phyloP scores from a whole-genome alignment of 208 protist genomes.

The Endotrypanum monterogeii region DNA sequence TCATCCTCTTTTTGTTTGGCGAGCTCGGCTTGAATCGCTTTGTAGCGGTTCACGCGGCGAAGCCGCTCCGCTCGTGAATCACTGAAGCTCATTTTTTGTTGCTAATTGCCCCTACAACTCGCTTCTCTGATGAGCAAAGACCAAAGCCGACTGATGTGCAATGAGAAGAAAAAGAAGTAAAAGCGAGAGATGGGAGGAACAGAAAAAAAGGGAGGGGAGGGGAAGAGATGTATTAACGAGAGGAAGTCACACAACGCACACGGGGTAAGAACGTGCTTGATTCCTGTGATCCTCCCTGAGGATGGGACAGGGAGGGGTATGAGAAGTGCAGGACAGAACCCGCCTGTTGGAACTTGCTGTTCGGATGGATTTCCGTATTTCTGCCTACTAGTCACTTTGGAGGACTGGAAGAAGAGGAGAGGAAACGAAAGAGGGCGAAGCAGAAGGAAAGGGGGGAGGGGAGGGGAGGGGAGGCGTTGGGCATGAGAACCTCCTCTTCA shows the following conservation, averaged over 20 bases:
- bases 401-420: too few relatives aligned
- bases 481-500: too few relatives aligned
- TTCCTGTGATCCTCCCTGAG: background rate
- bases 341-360: background rate
- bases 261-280: background rate
- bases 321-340: background rate
- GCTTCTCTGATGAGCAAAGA: background rate
- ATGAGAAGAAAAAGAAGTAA: background rate
- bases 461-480: too few relatives aligned
- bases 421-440: too few relatives aligned
- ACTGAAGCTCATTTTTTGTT: conserved; percentile 22
- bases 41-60: conserved; percentile 84
- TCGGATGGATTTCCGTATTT: too few relatives aligned
- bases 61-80: conserved; percentile 80
- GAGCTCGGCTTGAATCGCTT: conserved; percentile 86
- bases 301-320: background rate
- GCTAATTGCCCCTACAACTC: background rate
- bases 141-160: background rate
- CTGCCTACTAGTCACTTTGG: too few relatives aligned
- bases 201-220: background rate
- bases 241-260: background rate
- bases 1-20: conserved; percentile 77
- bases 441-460: too few relatives aligned
- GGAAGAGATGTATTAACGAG: background rate
- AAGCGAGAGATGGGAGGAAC: too few relatives aligned